Conservation (phyloP, 768 basidiomycete genomes). For the Coprinopsis sp. region DNA sequence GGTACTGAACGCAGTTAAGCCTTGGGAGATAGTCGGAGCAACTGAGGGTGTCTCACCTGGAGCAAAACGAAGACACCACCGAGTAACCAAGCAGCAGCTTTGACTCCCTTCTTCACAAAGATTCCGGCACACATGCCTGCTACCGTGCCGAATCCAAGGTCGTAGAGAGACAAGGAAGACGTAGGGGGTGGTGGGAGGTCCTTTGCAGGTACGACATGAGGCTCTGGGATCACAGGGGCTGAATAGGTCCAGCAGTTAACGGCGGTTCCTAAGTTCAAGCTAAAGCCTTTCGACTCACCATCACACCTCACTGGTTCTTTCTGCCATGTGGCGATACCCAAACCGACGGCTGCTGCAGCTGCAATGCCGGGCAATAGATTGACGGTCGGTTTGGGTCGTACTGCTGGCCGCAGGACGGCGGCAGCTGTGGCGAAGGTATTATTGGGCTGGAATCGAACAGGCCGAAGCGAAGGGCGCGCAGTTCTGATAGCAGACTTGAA, state of each 20-base stretch:
- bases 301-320: constrained; percentile 47
- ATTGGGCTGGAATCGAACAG: too few species aligned
- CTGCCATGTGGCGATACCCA: constrained; percentile 38
- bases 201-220: not conserved
- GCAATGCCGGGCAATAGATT: constrained; percentile 21
- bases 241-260: too few species aligned
- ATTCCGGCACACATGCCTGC: constrained; percentile 87
- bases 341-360: constrained; percentile 36
- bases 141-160: constrained; percentile 85
- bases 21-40: not conserved
- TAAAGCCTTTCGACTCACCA: too few species aligned
- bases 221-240: not conserved
- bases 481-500: too few species aligned
- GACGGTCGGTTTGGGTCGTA: not conserved
- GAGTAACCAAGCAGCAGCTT: constrained; percentile 75
- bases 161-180: constrained; percentile 75
- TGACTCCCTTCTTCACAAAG: constrained; percentile 94
- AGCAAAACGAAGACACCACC: constrained; percentile 89
- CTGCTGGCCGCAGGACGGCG: not conserved
- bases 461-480: too few species aligned
- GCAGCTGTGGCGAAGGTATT: not conserved
- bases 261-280: too few species aligned
- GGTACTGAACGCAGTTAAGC: constrained; percentile 50
- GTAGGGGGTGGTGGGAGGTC: constrained; percentile 48
- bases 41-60: constrained; percentile 50